Base-by-base conservation (phyloP, 352 stramenopile genomes). In the Globisporangium megalacanthum region DNA sequence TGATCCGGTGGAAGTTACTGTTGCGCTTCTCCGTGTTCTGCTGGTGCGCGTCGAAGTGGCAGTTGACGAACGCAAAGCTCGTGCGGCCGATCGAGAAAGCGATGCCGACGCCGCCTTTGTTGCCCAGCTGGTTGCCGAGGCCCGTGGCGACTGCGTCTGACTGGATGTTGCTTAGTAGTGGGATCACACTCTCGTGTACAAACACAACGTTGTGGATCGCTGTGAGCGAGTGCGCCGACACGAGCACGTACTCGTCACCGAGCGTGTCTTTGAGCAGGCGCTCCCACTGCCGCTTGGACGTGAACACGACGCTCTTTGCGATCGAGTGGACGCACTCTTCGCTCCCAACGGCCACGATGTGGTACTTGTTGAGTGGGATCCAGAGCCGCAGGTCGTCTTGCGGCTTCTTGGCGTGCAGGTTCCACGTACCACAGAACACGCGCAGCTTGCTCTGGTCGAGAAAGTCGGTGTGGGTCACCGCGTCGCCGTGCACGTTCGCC, bases 311-410 rank as follows among this genome's bases (percentile, higher is more conserved):
- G 20, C 83, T 96, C 52, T 95, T 92, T 13, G 87, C 84, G 56
- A 97, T 97, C 10, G 79, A 94, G 52, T 94, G 80, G 42, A 98
- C 93, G 63, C 93, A 98, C 66, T 99, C 96, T 68, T 99, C 94
- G 11, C 87, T 96, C 4, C 89, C 90, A 6, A 97, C 65, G 1
- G 77, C 86, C 29, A 96, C 72, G 37, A 98, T 72, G 51, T 98
- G 90, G 62, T 91, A 97, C 45, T 75, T 74, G 52, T 86, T 89
- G n/a, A 69, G 54, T 6, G 69, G 70, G 54, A 96, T 89, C 67
- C 91, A 89, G 35, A 76, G 60, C 7, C 69, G 68, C 53, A 94
- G 60, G 20, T 88, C 69, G 42, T 86, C 75, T 2, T 50, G 64
- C 0, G 82, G 80, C 39, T 79, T 85, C 58, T 89, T 91, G 1